Percentiles rank a stretch among this genome's conserved stretches.
phyloP scores from a whole-genome alignment of 2,329 filamentous ascomycete species.

The Trichoderma polysporum region DNA sequence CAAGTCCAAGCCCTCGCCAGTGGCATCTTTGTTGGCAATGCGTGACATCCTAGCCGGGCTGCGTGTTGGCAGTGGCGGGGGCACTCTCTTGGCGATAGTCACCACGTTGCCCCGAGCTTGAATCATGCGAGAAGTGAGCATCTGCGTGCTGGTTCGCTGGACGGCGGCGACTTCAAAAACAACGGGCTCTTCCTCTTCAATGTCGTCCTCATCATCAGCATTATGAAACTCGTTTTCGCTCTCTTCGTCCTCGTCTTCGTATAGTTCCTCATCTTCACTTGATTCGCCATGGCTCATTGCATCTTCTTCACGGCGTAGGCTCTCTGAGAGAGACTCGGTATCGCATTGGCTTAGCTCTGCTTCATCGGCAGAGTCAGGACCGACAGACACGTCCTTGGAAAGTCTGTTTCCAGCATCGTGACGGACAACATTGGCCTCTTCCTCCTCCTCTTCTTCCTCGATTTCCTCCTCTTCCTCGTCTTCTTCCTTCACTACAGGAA shows the following conservation, averaged over 20 bases:
- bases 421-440: conserved; percentile 54
- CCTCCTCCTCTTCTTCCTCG: conserved; percentile 53
- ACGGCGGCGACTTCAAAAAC: conserved; percentile 66
- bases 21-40: conserved; percentile 45
- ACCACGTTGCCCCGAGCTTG: conserved; percentile 76
- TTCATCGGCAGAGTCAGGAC: conserved; percentile 27
- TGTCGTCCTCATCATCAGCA: conserved; percentile 46
- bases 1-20: conserved; percentile 60
- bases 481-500: conserved; percentile 40
- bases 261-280: conserved; percentile 20
- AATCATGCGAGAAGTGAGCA: conserved; percentile 64
- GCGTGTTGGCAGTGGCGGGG: conserved; percentile 74
- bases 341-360: conserved; percentile 22
- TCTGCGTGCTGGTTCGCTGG: conserved; percentile 54
- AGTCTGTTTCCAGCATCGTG: conserved; percentile 44
- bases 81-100: conserved; percentile 76
- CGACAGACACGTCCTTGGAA: conserved; percentile 31
- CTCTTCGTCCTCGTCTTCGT: conserved; percentile 24
- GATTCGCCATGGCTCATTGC: conserved; percentile 28
- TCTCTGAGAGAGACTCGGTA: neutral
- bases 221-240: conserved; percentile 30
- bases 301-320: conserved; percentile 23
- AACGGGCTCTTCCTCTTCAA: conserved; percentile 62
- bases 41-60: conserved; percentile 66
- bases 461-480: conserved; percentile 60